These are phyloP conservation scores for Aspergillus diversus DNA, from an alignment of 495 filamentous ascomycete genomes.

Conservation along the genomic window DNA sequence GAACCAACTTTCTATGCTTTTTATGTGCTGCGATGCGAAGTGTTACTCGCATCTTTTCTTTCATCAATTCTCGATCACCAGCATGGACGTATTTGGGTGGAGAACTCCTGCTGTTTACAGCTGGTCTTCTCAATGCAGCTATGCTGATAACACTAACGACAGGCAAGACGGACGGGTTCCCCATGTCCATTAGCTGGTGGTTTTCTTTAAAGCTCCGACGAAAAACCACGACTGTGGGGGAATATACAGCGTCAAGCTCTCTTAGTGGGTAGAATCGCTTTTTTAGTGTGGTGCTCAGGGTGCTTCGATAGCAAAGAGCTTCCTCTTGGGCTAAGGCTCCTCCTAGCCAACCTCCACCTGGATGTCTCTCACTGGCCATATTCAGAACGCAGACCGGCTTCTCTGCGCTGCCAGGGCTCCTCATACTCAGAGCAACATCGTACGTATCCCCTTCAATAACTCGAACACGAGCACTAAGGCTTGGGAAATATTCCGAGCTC, in stretches of 20 bases:
- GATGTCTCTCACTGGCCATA: constrained; percentile 55
- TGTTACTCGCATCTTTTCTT: constrained; percentile 60
- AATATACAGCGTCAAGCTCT: constrained; percentile 57
- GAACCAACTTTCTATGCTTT: constrained; percentile 57
- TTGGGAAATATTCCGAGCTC: constrained; percentile 25
- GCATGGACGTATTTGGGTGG: constrained; percentile 34
- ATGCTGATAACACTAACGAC: constrained; percentile 61
- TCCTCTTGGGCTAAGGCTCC: constrained; percentile 67
- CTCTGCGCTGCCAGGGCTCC: constrained; percentile 17
- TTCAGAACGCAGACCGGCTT: constrained; percentile 61
- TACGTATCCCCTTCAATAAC: constrained; percentile 57
- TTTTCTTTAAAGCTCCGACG: constrained; percentile 43
- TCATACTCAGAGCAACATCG: constrained; percentile 51
- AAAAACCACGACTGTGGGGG: constrained; percentile 60
- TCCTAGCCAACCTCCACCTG: constrained; percentile 61
- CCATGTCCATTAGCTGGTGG: constrained; percentile 46
- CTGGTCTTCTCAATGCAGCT: constrained; percentile 55
- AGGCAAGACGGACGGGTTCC: constrained; percentile 41
- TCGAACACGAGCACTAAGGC: constrained; percentile 27
- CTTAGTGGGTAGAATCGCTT: constrained; percentile 59
- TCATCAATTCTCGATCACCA: constrained; percentile 52
- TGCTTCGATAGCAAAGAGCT: constrained; percentile 65
- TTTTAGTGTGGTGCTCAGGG: constrained; percentile 56
- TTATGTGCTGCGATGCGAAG: constrained; percentile 57
- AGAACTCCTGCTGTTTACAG: constrained; percentile 30